Base-by-base conservation (phyloP, 768 basidiomycete species). In the Amanita rimosa region DNA sequence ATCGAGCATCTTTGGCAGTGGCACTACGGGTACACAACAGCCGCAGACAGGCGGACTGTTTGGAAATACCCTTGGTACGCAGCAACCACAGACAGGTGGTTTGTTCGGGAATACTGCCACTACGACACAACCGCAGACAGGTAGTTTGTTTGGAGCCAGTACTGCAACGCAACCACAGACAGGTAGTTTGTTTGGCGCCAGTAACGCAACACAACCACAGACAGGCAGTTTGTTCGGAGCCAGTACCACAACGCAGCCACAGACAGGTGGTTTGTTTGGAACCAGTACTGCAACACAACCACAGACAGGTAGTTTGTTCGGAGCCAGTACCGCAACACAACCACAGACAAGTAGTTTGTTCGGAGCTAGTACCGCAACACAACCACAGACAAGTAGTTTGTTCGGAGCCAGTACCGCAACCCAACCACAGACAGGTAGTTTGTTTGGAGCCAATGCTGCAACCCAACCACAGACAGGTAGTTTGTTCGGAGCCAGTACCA, bases 361-460 rank as follows among this genome's bases (percentile, higher is more conserved):
- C 8, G 36, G 37, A 4, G 27, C 44, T 13, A 53, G 1, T 9
- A 27, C 26, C 26, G 5, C 31, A 14, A 51, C 47, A 9, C 52
- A 44, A 55, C 48, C 29, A 31, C 44, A 17, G 19, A 7, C 50
- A 14, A 39, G 44, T 41, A 44, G 43, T 21, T 17, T 57, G 24
- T 57, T 58, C 49, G 52, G 51, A 31, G 31, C 54, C 36, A 22
- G 33, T 14, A 33, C 44, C 8, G 1, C n/a, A 1, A n/a, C 31
- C 19, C 44, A 46, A 35, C 44, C 34, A 3, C 44, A 35, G n/a
- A 3, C 44, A 1, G 3, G 19, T 9, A 39, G 58, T 40, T 13
- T 68, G 31, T 68, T 66, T 48, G 64, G 65, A 8, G 22, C 22
- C 22, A 53, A 53, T 46, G 33, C 52, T 7, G 38, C 59, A 38